phyloP scores from a whole-genome alignment of 139 green algal genomes.

The Medakamo hakoo region DNA sequence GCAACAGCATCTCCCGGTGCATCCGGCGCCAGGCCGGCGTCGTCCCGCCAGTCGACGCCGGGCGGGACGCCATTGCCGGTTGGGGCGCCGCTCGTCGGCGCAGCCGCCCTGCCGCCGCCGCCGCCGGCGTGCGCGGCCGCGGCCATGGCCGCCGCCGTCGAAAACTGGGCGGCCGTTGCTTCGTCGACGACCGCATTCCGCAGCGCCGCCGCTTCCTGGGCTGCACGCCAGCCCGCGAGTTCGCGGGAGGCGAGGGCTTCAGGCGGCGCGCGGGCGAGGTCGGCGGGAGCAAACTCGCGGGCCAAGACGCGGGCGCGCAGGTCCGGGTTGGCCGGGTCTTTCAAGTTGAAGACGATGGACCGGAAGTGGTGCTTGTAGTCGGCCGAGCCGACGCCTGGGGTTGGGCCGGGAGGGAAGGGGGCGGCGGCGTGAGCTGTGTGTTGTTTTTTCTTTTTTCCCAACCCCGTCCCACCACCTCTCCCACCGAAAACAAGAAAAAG shows the following conservation, averaged over 20 bases:
- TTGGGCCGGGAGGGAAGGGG: background rate
- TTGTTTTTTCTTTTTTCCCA: too few species aligned
- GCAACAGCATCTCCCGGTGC: too few species aligned
- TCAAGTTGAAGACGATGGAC: conserved; percentile 71
- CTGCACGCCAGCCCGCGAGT: conserved; percentile 44
- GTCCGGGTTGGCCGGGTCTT: conserved; percentile 52
- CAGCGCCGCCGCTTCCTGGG: conserved; percentile 51
- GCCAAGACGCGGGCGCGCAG: conserved; percentile 41
- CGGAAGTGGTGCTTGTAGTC: conserved; percentile 80
- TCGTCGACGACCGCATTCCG: conserved; percentile 56
- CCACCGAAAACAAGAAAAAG: too few species aligned
- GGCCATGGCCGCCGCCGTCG: conserved; percentile 32
- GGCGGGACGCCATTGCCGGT: too few species aligned
- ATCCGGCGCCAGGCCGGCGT: too few species aligned
- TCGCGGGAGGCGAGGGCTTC: conserved; percentile 33
- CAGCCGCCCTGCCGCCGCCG: too few species aligned
- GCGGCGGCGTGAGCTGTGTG: background rate
- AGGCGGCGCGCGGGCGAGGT: conserved; percentile 32
- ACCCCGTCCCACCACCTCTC: too few species aligned
- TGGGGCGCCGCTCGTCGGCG: too few species aligned
- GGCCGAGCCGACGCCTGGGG: conserved; percentile 22
- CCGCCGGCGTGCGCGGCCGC: background rate
- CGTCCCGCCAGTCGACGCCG: too few species aligned
- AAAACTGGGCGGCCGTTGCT: conserved; percentile 38
- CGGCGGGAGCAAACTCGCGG: conserved; percentile 22